Evolutionary conservation across 225 moss, liverwort and hornwort species (phyloP).

Genomic region (Polytrichum commune): DNA sequence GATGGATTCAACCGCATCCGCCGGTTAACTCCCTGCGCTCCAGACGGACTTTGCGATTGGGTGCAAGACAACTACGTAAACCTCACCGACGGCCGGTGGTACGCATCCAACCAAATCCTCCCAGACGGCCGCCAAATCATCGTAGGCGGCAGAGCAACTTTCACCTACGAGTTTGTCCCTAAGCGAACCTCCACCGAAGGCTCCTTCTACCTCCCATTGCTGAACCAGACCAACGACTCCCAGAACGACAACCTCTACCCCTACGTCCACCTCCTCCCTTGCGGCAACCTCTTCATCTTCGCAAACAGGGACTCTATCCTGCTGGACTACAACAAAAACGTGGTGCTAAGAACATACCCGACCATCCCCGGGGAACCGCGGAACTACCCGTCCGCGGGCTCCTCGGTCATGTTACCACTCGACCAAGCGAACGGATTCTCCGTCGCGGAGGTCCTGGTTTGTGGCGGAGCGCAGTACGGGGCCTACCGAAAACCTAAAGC

Average conservation of each 20-base stretch:
- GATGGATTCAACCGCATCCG: slow-evolving; percentile 51
- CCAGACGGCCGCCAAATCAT: slow-evolving; percentile 60
- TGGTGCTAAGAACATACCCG: slow-evolving; percentile 30
- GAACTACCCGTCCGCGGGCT: slow-evolving; percentile 74
- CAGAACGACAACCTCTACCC: slow-evolving; percentile 68
- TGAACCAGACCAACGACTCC: slow-evolving; percentile 15
- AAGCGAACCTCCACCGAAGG: slow-evolving; percentile 3
- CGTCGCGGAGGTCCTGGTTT: slow-evolving; percentile 56
- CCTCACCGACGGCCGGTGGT: slow-evolving; percentile 60
- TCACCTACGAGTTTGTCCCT: slow-evolving; percentile 59
- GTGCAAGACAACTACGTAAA: slow-evolving; percentile 20
- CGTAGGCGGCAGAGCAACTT: slow-evolving; percentile 40
- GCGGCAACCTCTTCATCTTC: slow-evolving; percentile 65
- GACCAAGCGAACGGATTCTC: slow-evolving; percentile 14
- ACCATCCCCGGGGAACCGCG: slow-evolving; percentile 55
- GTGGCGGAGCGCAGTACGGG: slow-evolving; percentile 62
- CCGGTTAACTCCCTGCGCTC: slow-evolving; percentile 23
- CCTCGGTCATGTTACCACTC: slow-evolving; percentile 71
- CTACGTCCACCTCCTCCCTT: slow-evolving; percentile 60
- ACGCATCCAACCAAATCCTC: slow-evolving; percentile 65
- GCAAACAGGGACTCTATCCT: slow-evolving; percentile 71
- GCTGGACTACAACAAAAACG: slow-evolving; percentile 44
- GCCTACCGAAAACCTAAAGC: slow-evolving; percentile 13
- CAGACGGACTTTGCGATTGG: slow-evolving; percentile 57
- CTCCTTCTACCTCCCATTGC: slow-evolving; percentile 12